Evolutionary conservation across 305 asterid species (phyloP), one percentile per base, ranked within the genome.

Genomic region (Salvia sclarea): DNA sequence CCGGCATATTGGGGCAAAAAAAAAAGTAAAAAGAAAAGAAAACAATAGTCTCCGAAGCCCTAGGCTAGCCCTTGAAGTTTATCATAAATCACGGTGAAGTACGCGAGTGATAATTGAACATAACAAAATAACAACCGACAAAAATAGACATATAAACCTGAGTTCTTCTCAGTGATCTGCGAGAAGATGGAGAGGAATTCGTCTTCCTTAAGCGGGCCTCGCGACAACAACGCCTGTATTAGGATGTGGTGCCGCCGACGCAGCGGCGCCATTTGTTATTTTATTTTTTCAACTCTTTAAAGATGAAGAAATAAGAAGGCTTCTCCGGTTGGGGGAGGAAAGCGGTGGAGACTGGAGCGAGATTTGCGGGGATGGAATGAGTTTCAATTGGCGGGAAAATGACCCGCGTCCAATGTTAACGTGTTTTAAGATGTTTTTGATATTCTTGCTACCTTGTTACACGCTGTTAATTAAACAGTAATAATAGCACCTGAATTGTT

Each of bases 211-310:
- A 85, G 86, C 4, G 97, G 98, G 10, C 98, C 98, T 1, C 89
- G 86, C 12, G 95, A 85, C 35, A 90, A 82, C 24, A 92, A 86
- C 22, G 89, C 66, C 83, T 92, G 98, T 53, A 92, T 82, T 9
- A 92, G 79, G 17, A 94, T 83, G 35, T 92, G 97, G 68, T 86
- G 97, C 66, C 84, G 81, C 97, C 83, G 84, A 67, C 79, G 43
- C 64, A 90, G 75, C 40, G 86, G 57, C 71, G 93, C 70, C 96
- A 89, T 89, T 40, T 84, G 45, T 52, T 1, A 25, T 4, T 4
- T 25, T 25, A n/a, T 25, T 25, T 25, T 25, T 25, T 25, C 4
- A 25, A 25, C 30, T 25, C 58, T 61, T 68, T 43, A 45, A 48
- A 14, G 21, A 22, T 22, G 20, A n/a, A 11, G 4, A 22, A 40